These are phyloP conservation scores for Hanseniaspora sp. DNA, from an alignment of 1,139 yeast genomes.

Conservation along the genomic window DNA sequence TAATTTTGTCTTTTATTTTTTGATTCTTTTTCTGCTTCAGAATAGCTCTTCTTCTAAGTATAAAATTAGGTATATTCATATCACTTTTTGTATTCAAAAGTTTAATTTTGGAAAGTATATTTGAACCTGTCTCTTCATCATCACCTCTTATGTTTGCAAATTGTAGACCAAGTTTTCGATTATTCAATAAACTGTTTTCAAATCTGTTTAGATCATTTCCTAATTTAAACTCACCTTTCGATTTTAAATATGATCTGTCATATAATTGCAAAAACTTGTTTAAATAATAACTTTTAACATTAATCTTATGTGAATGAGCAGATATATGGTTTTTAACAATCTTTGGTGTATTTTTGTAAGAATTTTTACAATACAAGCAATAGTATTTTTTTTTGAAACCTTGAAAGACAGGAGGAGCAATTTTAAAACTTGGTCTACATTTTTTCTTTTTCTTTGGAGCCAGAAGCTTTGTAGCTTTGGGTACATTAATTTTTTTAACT, in stretches of 20 bases:
- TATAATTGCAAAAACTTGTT: slow-evolving; percentile 6
- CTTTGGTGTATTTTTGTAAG: slow-evolving; percentile 11
- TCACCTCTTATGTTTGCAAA: not conserved
- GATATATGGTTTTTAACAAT: slow-evolving; percentile 5
- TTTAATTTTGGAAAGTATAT: slow-evolving; percentile 5
- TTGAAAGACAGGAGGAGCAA: slow-evolving; percentile 17
- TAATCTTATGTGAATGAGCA: slow-evolving; percentile 13
- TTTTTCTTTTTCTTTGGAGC: not conserved
- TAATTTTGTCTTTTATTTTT: not conserved
- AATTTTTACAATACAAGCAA: slow-evolving; percentile 10
- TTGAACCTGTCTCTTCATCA: slow-evolving; percentile 12
- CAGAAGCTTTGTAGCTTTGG: not conserved
- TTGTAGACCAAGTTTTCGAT: slow-evolving; percentile 4
- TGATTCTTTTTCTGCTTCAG: not conserved
- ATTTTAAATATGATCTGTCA: slow-evolving; percentile 9
- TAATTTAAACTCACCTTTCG: slow-evolving; percentile 9
- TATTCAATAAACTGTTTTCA: slow-evolving; percentile 11
- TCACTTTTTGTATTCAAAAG: not conserved
- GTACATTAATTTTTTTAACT: not conserved
- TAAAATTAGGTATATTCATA: slow-evolving; percentile 4
- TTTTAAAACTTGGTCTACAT: slow-evolving; percentile 2
- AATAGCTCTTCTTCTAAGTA: slow-evolving; percentile 2
- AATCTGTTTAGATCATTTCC: slow-evolving; percentile 12
- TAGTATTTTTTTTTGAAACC: slow-evolving; percentile 15
- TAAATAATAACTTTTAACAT: slow-evolving; percentile 10